Conservation (phyloP, 1,284 basidiomycete genomes). For the Fomitopsis schrenkii region DNA sequence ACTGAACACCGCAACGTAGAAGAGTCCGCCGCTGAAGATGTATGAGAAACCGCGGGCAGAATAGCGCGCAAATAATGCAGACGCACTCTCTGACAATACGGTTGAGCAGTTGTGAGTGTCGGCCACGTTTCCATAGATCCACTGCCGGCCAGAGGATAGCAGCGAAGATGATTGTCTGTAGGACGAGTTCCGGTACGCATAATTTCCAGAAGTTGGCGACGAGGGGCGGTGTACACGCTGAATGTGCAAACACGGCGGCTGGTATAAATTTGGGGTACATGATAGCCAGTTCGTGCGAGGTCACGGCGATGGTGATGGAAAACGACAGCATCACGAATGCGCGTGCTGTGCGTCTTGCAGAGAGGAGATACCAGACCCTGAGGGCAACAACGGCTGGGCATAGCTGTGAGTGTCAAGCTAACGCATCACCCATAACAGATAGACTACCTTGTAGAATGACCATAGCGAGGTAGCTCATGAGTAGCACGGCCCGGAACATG, state of each 20-base stretch:
- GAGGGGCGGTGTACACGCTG: conserved; percentile 7
- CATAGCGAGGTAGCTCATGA: not conserved
- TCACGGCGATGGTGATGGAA: conserved; percentile 5
- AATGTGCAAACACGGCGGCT: conserved; percentile 5
- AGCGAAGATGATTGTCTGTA: conserved; percentile 2
- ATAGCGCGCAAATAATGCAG: not conserved
- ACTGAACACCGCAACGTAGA: conserved; percentile 4
- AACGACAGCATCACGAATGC: conserved; percentile 11
- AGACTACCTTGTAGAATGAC: conserved; percentile 18
- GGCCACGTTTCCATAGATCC: not conserved
- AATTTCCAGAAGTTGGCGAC: conserved; percentile 5
- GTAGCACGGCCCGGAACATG: not conserved
- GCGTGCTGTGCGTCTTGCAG: conserved; percentile 12
- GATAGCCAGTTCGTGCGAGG: conserved; percentile 5
- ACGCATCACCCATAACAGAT: too few species aligned
- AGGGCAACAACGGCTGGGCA: conserved; percentile 20
- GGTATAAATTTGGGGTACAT: conserved; percentile 16
- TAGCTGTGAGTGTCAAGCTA: not conserved
- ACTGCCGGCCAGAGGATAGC: conserved; percentile 1
- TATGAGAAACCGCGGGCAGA: not conserved
- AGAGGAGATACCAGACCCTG: conserved; percentile 24
- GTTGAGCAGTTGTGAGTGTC: not conserved
- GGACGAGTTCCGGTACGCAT: not conserved
- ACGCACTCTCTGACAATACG: conserved; percentile 2
- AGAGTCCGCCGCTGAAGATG: not conserved